Evolutionary conservation across 176 grass and related monocot species (phyloP), one percentile per base, ranked within the genome.

Genomic region (Aechmea fasciata): DNA sequence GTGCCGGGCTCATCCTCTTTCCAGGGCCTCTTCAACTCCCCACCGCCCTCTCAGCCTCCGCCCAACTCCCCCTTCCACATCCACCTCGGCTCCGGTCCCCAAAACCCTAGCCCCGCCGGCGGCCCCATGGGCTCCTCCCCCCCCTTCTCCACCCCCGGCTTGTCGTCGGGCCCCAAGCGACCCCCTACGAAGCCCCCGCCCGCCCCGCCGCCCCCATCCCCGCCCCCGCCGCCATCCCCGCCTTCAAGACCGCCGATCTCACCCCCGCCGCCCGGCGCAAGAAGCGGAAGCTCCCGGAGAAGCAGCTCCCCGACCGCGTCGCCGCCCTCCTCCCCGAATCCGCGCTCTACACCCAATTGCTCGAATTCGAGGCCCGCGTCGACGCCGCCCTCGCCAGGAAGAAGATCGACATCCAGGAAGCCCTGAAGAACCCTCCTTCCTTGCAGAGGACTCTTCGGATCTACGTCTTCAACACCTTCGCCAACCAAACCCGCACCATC

Each of bases 381-480:
- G 93, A 97, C 78, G 86, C 89, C 0, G 89, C 93, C 7, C 88
- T 92, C 9, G 48, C 84, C 11, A 72, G 89, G 69, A 97, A 97
- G 86, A 97, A 92, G 76, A 77, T 97, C 59, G 93, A 97, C 68
- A 92, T 97, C 55, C 86, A 92, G 51, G 93, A 97, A 73, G 81
- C 89, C 12, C 78, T 97, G 53, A 97, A 85, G 83, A 74, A 66
- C 6, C 89, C 89, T 51, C 93, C 93, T 41, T 92, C 86, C 15
- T 71, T 97, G 57, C 93, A 97, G 72, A 90, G 83, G 41, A 97
- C 93, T 1, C 93, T 97, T 29, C 83, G 93, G 69, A 92, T 92
- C 79, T 97, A 97, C 64, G 73, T 97, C 10, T 92, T 92, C 77
- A 97, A 97, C 80, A 97, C 93, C 41, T 97, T 91, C 14, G 74